phyloP scores from a whole-genome alignment of 306 rosid genomes.

The Sphenostylis stenocarpa region DNA sequence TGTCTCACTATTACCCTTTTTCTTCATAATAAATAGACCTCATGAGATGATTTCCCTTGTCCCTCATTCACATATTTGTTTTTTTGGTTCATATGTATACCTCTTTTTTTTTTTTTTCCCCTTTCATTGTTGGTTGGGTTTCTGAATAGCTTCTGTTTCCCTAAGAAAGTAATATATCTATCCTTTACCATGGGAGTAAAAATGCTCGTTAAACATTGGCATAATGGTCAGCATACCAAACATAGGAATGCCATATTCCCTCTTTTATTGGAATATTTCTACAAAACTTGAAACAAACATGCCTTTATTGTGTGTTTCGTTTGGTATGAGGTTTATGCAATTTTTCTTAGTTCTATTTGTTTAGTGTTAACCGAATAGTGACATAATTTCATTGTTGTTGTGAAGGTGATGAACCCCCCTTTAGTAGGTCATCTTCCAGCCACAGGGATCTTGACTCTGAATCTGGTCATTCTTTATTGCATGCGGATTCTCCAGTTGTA shows the following conservation, averaged over 20 bases:
- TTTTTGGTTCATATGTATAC: not conserved
- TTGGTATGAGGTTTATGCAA: not conserved
- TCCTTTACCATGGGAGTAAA: not conserved
- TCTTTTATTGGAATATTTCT: not conserved
- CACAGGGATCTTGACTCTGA: slow-evolving; percentile 70
- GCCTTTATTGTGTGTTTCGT: not conserved
- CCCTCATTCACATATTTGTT: not conserved
- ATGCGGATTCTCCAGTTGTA: slow-evolving; percentile 60
- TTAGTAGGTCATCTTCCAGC: slow-evolving; percentile 71
- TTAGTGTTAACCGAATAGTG: slow-evolving; percentile 26
- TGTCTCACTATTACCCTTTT: not conserved
- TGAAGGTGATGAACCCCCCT: slow-evolving; percentile 75
- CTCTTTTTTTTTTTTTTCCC: not conserved
- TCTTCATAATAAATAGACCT: not conserved
- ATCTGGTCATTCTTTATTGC: slow-evolving; percentile 56
- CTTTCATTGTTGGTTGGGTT: not conserved
- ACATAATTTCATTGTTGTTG: slow-evolving; percentile 34
- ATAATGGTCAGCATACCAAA: not conserved
- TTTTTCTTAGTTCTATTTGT: slow-evolving; percentile 6
- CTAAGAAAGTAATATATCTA: not conserved
- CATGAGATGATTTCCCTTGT: slow-evolving; percentile 1
- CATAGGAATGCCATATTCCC: not conserved
- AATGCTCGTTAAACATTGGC: not conserved
- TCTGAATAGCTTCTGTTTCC: not conserved
- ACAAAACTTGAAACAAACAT: not conserved